Evolutionary conservation across 352 stramenopile species (phyloP).

Genomic region (Nothophytophthora sp.): DNA sequence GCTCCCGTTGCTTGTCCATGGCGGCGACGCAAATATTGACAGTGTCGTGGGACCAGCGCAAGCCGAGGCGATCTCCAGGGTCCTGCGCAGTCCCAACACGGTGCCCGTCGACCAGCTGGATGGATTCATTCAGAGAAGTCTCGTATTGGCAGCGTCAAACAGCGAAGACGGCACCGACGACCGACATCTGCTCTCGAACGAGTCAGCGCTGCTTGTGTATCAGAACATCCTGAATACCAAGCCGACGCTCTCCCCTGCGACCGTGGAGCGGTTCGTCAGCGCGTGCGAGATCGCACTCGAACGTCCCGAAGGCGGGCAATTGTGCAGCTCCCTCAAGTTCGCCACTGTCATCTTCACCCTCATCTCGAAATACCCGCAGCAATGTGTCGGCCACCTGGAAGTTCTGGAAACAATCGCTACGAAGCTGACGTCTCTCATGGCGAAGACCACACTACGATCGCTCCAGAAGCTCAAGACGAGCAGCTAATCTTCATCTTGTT

Average conservation of each 20-base stretch:
- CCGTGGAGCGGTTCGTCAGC: slow-evolving; percentile 48
- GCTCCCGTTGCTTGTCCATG: slow-evolving; percentile 45
- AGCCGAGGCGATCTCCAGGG: slow-evolving; percentile 69
- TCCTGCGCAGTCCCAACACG: slow-evolving; percentile 50
- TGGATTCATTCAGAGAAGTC: slow-evolving; percentile 37
- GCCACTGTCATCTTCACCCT: slow-evolving; percentile 67
- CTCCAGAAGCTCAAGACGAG: slow-evolving; percentile 63
- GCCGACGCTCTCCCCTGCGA: slow-evolving; percentile 39
- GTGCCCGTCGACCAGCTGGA: slow-evolving; percentile 54
- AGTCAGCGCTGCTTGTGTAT: slow-evolving; percentile 67
- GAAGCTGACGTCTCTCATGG: slow-evolving; percentile 56
- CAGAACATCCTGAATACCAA: slow-evolving; percentile 75
- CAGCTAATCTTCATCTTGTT: slow-evolving; percentile 17
- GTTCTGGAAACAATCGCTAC: slow-evolving; percentile 44
- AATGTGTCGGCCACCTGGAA: slow-evolving; percentile 45
- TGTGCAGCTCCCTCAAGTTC: slow-evolving; percentile 57
- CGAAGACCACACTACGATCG: slow-evolving; percentile 61
- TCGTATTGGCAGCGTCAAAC: slow-evolving; percentile 2
- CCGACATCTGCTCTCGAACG: slow-evolving; percentile 57
- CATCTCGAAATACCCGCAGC: slow-evolving; percentile 59
- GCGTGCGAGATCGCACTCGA: slow-evolving; percentile 48
- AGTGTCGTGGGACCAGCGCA: slow-evolving; percentile 43
- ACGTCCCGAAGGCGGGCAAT: slow-evolving; percentile 20
- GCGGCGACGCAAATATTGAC: neutral
- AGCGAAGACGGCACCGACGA: slow-evolving; percentile 1